Percentiles rank a stretch among this genome's conserved stretches.
These are phyloP conservation scores for Sporothrix inflata DNA, from an alignment of 2,329 filamentous ascomycete species.

Conservation along the genomic window DNA sequence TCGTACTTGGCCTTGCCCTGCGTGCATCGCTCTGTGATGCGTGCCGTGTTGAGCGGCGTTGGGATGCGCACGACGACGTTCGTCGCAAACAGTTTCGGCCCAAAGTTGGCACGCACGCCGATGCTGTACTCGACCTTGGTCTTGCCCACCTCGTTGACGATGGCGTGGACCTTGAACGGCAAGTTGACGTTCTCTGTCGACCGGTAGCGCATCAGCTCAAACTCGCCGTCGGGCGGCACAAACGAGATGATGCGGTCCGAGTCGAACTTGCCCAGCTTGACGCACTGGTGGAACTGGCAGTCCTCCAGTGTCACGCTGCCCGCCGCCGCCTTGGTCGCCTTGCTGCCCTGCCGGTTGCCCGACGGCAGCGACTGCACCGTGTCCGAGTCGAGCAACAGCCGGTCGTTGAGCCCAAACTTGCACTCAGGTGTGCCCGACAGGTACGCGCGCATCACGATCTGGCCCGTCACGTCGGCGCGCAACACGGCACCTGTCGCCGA, in stretches of 20 bases:
- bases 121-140: constrained; percentile 99
- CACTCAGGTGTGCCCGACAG: constrained; percentile 95
- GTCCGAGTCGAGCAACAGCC: constrained; percentile 83
- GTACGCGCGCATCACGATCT: constrained; percentile 98
- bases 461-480: constrained; percentile 92
- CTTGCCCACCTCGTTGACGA: constrained; percentile 95
- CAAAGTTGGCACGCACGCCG: constrained; percentile 95
- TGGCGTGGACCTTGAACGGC: constrained; percentile 97
- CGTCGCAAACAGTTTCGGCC: constrained; percentile 92
- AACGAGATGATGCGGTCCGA: constrained; percentile 96
- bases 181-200: constrained; percentile 98
- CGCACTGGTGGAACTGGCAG: constrained; percentile 98
- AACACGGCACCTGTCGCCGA: constrained; percentile 95
- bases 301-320: constrained; percentile 96
- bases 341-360: constrained; percentile 78
- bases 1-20: constrained; percentile 99
- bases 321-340: constrained; percentile 92
- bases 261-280: constrained; percentile 96
- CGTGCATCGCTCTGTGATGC: constrained; percentile 87
- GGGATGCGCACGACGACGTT: constrained; percentile 95
- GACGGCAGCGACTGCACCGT: constrained; percentile 67
- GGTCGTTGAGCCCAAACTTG: constrained; percentile 97
- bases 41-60: constrained; percentile 93
- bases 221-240: constrained; percentile 94
- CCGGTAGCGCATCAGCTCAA: constrained; percentile 98